Evolutionary conservation across 495 filamentous ascomycete species (phyloP).

Genomic region (Cladorrhinum samala): DNA sequence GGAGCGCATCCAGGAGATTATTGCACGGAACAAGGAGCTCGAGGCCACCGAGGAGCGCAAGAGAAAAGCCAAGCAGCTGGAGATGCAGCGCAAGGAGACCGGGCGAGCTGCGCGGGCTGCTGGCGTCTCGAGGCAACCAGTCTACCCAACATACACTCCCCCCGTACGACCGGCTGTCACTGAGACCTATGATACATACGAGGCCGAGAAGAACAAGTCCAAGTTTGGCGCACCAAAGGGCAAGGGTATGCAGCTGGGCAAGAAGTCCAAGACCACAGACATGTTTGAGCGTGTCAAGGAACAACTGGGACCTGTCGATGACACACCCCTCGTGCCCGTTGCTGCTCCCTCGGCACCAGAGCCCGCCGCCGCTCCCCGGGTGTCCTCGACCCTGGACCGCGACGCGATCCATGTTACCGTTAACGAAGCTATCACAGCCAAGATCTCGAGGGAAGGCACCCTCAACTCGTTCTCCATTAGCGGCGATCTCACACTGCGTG

Average conservation of each 20-base stretch:
- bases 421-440: conserved; percentile 80
- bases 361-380: conserved; percentile 51
- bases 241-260: conserved; percentile 97
- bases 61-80: conserved; percentile 93
- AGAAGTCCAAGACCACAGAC: conserved; percentile 93
- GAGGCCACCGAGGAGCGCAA: conserved; percentile 98
- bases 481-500: conserved; percentile 83
- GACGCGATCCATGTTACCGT: conserved; percentile 82
- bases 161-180: conserved; percentile 63
- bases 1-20: conserved; percentile 96
- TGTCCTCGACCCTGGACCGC: conserved; percentile 61
- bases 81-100: conserved; percentile 95
- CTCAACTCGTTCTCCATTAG: conserved; percentile 79
- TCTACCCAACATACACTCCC: conserved; percentile 85
- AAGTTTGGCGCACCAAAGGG: conserved; percentile 74
- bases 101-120: conserved; percentile 45
- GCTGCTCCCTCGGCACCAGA: conserved; percentile 53
- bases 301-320: conserved; percentile 71
- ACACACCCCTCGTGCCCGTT: conserved; percentile 66
- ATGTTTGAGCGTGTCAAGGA: conserved; percentile 94
- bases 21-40: conserved; percentile 96
- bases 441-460: conserved; percentile 76
- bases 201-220: conserved; percentile 93
- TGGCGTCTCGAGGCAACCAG: conserved; percentile 58
- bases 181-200: conserved; percentile 86